Evolutionary conservation across 352 stramenopile species (phyloP).

Genomic region (Globisporangium canariense): DNA sequence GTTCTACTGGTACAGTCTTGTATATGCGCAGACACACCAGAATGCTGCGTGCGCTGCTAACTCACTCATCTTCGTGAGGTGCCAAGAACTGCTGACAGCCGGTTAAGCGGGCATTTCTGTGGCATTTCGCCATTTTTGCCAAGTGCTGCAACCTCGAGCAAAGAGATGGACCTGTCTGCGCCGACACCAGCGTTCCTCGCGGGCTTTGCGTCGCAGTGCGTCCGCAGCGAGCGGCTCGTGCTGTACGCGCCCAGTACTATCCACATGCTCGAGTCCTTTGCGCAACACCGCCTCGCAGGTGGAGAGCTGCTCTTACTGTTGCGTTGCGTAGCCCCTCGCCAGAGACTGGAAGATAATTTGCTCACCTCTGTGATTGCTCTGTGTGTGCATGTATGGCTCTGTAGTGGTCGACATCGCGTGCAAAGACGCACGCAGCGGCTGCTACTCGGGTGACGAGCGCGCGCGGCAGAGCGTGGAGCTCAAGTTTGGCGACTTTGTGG

Average conservation of each 20-base stretch:
- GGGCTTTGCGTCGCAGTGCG: constrained; percentile 37
- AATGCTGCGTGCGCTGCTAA: too few relatives aligned
- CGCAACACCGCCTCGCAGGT: constrained; percentile 35
- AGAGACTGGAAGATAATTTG: not conserved
- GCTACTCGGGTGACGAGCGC: constrained; percentile 59
- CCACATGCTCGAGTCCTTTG: constrained; percentile 25
- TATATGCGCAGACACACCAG: too few relatives aligned
- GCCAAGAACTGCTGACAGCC: not conserved
- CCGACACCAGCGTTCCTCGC: constrained; percentile 22
- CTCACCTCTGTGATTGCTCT: not conserved
- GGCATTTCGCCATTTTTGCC: not conserved
- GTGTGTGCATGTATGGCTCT: not conserved
- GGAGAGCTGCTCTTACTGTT: not conserved
- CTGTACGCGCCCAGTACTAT: constrained; percentile 27
- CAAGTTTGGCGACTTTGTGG: constrained; percentile 82
- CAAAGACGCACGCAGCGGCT: constrained; percentile 37
- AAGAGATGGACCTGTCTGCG: not conserved
- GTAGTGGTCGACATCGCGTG: constrained; percentile 80
- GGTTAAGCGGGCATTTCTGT: not conserved
- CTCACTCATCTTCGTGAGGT: too few relatives aligned
- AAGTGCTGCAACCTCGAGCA: not conserved
- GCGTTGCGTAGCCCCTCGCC: not conserved
- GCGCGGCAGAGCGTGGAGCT: constrained; percentile 65
- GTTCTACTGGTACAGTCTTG: too few relatives aligned
- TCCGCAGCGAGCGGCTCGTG: constrained; percentile 15